Evolutionary conservation across 148 eudicot genomes (phyloP), one percentile per base, ranked within the genome.

Genomic region (Euryodendron excelsum): DNA sequence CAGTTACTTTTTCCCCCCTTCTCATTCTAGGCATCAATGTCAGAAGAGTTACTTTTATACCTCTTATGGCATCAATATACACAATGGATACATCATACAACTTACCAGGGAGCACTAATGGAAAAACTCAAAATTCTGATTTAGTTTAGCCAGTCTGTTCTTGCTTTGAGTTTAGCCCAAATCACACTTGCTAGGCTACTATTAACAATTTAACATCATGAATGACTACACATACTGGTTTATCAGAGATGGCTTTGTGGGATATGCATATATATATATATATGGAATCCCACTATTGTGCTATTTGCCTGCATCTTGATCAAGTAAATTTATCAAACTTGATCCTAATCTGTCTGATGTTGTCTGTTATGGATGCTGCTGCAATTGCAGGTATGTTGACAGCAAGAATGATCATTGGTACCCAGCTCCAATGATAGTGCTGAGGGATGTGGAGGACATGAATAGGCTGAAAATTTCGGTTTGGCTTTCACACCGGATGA

Each of bases 371-470:
- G 21, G 10, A n/a, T n/a, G n/a, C 47, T 37, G 27, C 6, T 45
- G 18, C 18, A n/a, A 31, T 62, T 85, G 53, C 87, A 93, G 97
- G 82, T 88, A 88, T 59, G 72, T 91, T 1, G 90, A 88, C 18
- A 85, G 81, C 84, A 89, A 80, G 86, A 86, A 83, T 21, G 91
- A 93, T 4, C 92, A 87, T 60, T 93, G 98, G 98, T 83, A 88
- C 78, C 90, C 95, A 0, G 78, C 88, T 25, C 92, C 98, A 9
- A 53, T 84, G 88, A 80, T 93, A 36, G 91, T 91, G 17, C 73
- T 91, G 87, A 84, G 92, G 64, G 96, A 87, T 37, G 80, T 89
- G 41, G 90, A 91, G 61, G 96, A 91, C 89, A 82, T 93, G 95
- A 93, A 93, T 84, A 75, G 86, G 77, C 48, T 93, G 68, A 91